A percentile compares a stretch with the other conserved stretches of the same genome.
These are phyloP conservation scores for Hymenoscyphus infarciens DNA, from an alignment of 2,329 filamentous ascomycete species.

Conservation along the genomic window DNA sequence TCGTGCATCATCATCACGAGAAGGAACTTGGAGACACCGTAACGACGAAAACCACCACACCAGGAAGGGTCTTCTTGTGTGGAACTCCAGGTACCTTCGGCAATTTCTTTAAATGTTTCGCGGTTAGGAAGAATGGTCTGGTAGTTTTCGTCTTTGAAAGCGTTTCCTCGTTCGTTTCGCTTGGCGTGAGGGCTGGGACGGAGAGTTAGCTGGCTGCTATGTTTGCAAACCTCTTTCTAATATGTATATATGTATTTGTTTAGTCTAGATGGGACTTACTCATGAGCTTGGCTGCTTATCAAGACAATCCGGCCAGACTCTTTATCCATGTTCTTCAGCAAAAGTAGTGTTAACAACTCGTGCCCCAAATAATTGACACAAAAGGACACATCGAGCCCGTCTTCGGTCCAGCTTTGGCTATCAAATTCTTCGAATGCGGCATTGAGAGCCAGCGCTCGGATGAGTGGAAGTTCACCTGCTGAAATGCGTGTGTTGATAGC, in stretches of 20 bases:
- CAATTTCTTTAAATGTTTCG: conserved; percentile 8
- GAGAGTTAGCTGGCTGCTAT: conserved; percentile 17
- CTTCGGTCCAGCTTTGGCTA: conserved; percentile 32
- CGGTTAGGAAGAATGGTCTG: neutral
- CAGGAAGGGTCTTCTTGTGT: conserved; percentile 11
- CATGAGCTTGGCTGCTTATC: conserved; percentile 35
- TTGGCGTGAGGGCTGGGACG: conserved; percentile 6
- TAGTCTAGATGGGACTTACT: conserved; percentile 20
- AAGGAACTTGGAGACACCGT: conserved; percentile 15
- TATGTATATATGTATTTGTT: neutral
- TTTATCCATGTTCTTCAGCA: conserved; percentile 37
- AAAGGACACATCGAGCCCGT: conserved; percentile 37
- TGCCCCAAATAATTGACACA: conserved; percentile 35
- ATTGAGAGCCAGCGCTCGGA: conserved; percentile 26
- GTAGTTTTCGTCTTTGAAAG: conserved; percentile 9
- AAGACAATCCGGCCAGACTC: conserved; percentile 34
- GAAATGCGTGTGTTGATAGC: conserved; percentile 24
- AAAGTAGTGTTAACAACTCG: conserved; percentile 35
- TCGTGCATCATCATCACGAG: conserved; percentile 13
- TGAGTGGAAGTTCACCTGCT: conserved; percentile 20
- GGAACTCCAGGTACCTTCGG: conserved; percentile 13
- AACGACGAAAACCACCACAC: conserved; percentile 12
- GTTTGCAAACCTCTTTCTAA: neutral
- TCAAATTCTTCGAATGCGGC: conserved; percentile 23
- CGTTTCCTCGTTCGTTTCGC: conserved; percentile 8